Percentiles rank a stretch among this genome's conserved stretches.
These are phyloP conservation scores for Pouteria campechiana DNA, from an alignment of 179 eudicot genomes.

Conservation along the genomic window DNA sequence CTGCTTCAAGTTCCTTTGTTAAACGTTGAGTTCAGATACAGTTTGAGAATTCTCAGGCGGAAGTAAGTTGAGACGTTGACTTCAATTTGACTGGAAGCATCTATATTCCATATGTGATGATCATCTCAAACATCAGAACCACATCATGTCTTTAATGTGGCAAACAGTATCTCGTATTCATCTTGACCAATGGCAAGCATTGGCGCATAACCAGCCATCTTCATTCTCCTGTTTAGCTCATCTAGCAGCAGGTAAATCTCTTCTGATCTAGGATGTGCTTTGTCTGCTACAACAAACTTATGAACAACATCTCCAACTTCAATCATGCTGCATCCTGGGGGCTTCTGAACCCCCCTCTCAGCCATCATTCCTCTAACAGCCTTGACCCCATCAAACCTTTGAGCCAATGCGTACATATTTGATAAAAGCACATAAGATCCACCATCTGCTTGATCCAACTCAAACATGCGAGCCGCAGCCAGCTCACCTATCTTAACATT, in stretches of 20 bases:
- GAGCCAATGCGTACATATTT: neutral
- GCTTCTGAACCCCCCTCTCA: neutral
- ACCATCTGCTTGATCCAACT: neutral
- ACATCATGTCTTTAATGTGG: too few relatives aligned
- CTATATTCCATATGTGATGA: too few relatives aligned
- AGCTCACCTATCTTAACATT: slow-evolving; percentile 1
- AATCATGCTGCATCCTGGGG: slow-evolving; percentile 3
- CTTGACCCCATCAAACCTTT: slow-evolving; percentile 1
- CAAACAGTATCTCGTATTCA: too few relatives aligned
- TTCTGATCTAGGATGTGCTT: neutral
- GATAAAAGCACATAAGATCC: slow-evolving; percentile 1
- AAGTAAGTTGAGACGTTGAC: too few relatives aligned
- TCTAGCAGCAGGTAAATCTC: neutral
- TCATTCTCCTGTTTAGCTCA: neutral
- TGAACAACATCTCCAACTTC: neutral
- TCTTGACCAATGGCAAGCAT: neutral
- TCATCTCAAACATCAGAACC: too few relatives aligned
- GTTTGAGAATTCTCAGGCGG: too few relatives aligned
- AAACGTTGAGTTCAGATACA: too few relatives aligned
- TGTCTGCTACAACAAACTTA: slow-evolving; percentile 1
- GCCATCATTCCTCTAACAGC: neutral
- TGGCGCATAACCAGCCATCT: slow-evolving; percentile 1
- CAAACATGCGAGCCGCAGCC: neutral
- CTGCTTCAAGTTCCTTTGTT: too few relatives aligned
- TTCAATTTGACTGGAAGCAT: too few relatives aligned